Base-by-base conservation (phyloP, 768 basidiomycete species). In the Xerocomellus intermedius region DNA sequence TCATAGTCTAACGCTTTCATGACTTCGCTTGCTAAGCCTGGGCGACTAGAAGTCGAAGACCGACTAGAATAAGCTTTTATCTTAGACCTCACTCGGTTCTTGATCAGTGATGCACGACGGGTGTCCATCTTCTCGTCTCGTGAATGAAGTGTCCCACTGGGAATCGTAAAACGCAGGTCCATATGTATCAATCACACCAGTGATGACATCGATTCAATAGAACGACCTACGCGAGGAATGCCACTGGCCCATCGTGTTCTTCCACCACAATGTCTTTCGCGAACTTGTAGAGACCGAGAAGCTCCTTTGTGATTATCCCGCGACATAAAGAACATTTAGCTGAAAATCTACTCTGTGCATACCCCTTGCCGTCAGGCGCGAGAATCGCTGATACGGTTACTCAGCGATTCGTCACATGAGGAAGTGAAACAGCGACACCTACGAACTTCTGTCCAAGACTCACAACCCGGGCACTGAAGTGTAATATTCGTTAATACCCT, bases 291-390 rank as follows among this genome's bases (percentile, higher is more conserved):
- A 77, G 63, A 2, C 69, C 77, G 3, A 82, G 67, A 8, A 57
- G 50, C 19, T 77, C 70, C 56, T 71, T 77, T 2, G 68, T 79
- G 22, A 84, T 76, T 0, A 32, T 45, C 42, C 66, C 59, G 0
- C 33, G 21, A 48, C 82, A 83, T 7, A 21, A n/a, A 5, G 48
- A 30, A 52, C 82, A 83, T 13, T 8, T 8, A 0, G 58, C 37
- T 4, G 16, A 48, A 51, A 83, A 83, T 2, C 61, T 61, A 8
- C 67, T 65, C 55, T 83, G 82, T 3, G 77, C 64, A 56, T 82
- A 83, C 0, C 82, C 82, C 0, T 64, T 72, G 4, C 77, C 80
- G 0, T 63, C 46, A 0, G 57, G 50, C 4, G 64, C 72, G 50
- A 79, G 60, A 42, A 76, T 74, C 2, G 74, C 80, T 82, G 35